These are phyloP conservation scores for Paulownia fortunei DNA, from an alignment of 257 asterid genomes.

Conservation along the genomic window DNA sequence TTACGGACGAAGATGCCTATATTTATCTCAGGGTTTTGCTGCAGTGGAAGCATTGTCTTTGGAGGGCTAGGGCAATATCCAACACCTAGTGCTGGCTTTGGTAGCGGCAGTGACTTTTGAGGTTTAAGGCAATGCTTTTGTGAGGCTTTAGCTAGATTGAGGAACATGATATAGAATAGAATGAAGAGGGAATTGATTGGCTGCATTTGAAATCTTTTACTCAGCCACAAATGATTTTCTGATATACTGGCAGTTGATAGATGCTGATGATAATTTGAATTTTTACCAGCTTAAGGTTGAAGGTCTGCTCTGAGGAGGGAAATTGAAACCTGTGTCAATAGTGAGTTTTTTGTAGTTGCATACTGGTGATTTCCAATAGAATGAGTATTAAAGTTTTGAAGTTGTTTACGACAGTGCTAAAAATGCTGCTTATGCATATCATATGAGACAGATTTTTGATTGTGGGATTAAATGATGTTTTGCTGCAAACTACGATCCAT, in stretches of 20 bases:
- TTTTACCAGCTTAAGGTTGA: not conserved
- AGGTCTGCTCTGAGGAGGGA: not conserved
- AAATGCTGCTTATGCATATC: not conserved
- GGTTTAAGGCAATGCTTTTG: not conserved
- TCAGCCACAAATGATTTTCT: not conserved
- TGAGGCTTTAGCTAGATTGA: not conserved
- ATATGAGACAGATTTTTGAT: not conserved
- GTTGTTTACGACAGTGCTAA: not conserved
- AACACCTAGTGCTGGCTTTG: not conserved
- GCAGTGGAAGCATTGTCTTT: not conserved
- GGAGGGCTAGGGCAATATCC: not conserved
- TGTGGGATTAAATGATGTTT: no score
- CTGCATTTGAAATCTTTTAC: not conserved
- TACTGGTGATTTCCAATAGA: not conserved
- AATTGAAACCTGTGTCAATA: not conserved
- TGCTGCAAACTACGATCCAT: not conserved
- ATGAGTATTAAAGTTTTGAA: no score
- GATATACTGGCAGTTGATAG: not conserved
- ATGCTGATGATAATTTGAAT: not conserved
- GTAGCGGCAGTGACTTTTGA: not conserved
- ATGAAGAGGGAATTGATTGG: not conserved
- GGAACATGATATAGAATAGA: constrained; percentile 3
- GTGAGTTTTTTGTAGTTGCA: not conserved
- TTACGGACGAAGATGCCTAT: no score
- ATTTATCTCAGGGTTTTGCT: no score